Conservation (phyloP, 768 basidiomycete species). For the Sporobolomyces phaffii region DNA sequence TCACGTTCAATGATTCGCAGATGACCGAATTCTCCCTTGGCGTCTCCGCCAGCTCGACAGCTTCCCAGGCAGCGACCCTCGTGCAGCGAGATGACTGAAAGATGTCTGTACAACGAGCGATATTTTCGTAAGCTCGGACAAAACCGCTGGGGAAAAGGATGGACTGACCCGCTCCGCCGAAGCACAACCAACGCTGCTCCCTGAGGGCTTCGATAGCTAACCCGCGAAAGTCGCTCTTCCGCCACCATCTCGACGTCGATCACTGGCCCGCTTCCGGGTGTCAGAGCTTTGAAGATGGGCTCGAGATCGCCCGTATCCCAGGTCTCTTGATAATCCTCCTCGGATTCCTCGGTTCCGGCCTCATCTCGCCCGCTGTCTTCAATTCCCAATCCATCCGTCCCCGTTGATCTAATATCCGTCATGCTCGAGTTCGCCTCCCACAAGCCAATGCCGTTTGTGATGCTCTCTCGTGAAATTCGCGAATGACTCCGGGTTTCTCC, state of each 20-base stretch:
- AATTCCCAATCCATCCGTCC: not conserved
- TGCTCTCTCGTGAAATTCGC: slow-evolving; percentile 15
- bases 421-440: slow-evolving; percentile 22
- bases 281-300: not conserved
- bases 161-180: not conserved
- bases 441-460: slow-evolving; percentile 35
- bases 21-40: not conserved
- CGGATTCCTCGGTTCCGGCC: too few relatives aligned
- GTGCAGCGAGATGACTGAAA: not conserved
- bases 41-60: not conserved
- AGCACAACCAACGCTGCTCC: not conserved
- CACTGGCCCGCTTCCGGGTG: not conserved
- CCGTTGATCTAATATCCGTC: not conserved
- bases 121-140: too few relatives aligned
- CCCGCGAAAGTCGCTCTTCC: too few relatives aligned
- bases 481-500: not conserved
- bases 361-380: not conserved
- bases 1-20: not conserved
- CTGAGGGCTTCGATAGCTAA: too few relatives aligned
- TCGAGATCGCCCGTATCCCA: not conserved
- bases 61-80: not conserved
- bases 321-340: too few relatives aligned
- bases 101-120: not conserved
- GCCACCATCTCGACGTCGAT: not conserved
- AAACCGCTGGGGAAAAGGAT: too few relatives aligned